Percentiles rank a stretch among this genome's conserved stretches.
Conservation (phyloP, 805 yeast species). For the Saccharomycopsis lassenensis region DNA sequence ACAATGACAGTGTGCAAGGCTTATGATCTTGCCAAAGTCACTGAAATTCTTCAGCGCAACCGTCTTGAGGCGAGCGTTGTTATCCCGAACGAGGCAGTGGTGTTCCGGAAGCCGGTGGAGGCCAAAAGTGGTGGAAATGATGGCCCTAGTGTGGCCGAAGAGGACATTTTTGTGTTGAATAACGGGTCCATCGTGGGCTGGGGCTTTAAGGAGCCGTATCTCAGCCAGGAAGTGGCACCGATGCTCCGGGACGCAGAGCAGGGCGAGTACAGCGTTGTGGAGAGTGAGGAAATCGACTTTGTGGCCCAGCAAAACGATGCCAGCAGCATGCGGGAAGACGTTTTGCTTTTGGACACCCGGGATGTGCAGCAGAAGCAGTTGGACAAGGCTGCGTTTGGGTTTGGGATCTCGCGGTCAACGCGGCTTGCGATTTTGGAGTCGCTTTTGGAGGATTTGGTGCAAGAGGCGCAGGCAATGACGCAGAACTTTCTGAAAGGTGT, state of each 20-base stretch:
- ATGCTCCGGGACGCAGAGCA: conserved; percentile 38
- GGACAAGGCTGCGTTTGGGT: conserved; percentile 82
- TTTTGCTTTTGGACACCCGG: conserved; percentile 50
- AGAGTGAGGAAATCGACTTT: conserved; percentile 83
- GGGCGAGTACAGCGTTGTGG: conserved; percentile 37
- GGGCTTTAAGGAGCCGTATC: conserved; percentile 55
- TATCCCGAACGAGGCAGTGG: conserved; percentile 65
- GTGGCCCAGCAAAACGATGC: conserved; percentile 25
- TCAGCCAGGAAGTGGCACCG: conserved; percentile 40
- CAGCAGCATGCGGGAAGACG: conserved; percentile 50
- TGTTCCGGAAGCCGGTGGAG: no score
- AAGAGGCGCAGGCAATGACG: conserved; percentile 50
- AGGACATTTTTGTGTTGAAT: conserved; percentile 56
- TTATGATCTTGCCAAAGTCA: conserved; percentile 45
- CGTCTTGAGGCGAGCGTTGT: conserved; percentile 30
- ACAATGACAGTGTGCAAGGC: conserved; percentile 64
- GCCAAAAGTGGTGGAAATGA: background rate
- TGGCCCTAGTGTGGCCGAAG: no score
- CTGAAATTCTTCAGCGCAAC: conserved; percentile 27
- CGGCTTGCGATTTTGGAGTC: conserved; percentile 71
- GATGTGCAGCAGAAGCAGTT: conserved; percentile 38
- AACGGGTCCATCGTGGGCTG: conserved; percentile 80
- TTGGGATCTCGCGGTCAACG: conserved; percentile 80
- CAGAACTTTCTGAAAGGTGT: conserved; percentile 44
- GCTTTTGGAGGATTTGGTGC: conserved; percentile 58